A percentile compares a stretch with the other conserved stretches of the same genome.
phyloP scores from a whole-genome alignment of 2,329 filamentous ascomycete species.

The Penicillium sp. region DNA sequence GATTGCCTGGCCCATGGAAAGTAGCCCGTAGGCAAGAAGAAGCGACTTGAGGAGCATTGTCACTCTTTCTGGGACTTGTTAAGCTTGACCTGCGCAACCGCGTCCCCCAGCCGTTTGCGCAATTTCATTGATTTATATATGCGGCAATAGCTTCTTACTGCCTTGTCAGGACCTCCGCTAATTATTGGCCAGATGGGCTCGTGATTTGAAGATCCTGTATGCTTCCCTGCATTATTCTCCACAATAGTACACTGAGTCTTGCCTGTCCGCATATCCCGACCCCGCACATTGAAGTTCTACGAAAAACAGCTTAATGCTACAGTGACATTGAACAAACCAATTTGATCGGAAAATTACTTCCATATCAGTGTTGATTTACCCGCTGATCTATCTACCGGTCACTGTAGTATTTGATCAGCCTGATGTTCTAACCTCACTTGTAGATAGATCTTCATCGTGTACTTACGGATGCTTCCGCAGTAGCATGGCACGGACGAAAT shows the following conservation, averaged over 20 bases:
- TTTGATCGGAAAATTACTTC: background rate
- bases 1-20: slow-evolving; percentile 1
- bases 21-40: background rate
- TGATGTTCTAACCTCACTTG: background rate
- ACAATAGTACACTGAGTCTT: background rate
- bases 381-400: background rate
- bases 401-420: background rate
- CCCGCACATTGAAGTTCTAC: slow-evolving; percentile 6
- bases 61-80: background rate
- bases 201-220: no score
- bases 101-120: no score
- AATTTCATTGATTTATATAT: no score
- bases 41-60: slow-evolving; percentile 1
- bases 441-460: background rate
- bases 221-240: no score
- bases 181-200: no score
- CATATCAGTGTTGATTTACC: background rate
- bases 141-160: no score
- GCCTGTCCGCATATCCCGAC: background rate
- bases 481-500: background rate
- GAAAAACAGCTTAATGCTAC: slow-evolving; percentile 7
- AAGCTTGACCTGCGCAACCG: no score
- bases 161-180: no score
- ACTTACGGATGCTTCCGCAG: background rate
- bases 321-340: slow-evolving; percentile 7